These are phyloP conservation scores for Datura wrightii DNA, from an alignment of 257 asterid genomes.

Conservation along the genomic window DNA sequence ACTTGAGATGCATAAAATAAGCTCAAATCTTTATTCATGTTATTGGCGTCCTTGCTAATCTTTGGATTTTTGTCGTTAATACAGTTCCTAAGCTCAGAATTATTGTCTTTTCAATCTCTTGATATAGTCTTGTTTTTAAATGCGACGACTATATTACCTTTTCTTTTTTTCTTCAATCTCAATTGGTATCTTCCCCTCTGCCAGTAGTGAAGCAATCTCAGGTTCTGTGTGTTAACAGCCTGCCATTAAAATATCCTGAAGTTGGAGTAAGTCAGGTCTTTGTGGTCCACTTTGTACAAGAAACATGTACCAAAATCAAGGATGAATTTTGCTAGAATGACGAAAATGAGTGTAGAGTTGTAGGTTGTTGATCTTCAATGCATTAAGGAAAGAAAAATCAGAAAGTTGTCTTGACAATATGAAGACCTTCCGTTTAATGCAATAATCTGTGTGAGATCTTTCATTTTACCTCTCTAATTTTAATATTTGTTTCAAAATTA, in stretches of 20 bases:
- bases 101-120: background rate
- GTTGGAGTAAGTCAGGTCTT: background rate
- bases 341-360: background rate
- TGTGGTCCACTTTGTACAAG: background rate
- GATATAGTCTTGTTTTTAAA: background rate
- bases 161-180: constrained; percentile 79
- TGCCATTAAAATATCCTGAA: constrained; percentile 79
- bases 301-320: background rate
- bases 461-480: constrained; percentile 35
- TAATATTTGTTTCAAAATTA: background rate
- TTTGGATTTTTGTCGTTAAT: constrained; percentile 87
- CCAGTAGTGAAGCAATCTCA: constrained; percentile 78
- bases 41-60: constrained; percentile 76
- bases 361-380: background rate
- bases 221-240: constrained; percentile 79
- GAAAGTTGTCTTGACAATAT: background rate
- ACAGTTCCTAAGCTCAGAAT: background rate
- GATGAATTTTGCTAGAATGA: background rate
- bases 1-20: background rate
- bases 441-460: constrained; percentile 73
- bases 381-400: background rate
- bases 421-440: constrained; percentile 77
- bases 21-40: constrained; percentile 84
- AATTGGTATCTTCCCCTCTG: constrained; percentile 73
- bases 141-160: constrained; percentile 46